Evolutionary conservation across 805 yeast species (phyloP), one percentile per base, ranked within the genome.

Genomic region (Monosporozyma servazzii): DNA sequence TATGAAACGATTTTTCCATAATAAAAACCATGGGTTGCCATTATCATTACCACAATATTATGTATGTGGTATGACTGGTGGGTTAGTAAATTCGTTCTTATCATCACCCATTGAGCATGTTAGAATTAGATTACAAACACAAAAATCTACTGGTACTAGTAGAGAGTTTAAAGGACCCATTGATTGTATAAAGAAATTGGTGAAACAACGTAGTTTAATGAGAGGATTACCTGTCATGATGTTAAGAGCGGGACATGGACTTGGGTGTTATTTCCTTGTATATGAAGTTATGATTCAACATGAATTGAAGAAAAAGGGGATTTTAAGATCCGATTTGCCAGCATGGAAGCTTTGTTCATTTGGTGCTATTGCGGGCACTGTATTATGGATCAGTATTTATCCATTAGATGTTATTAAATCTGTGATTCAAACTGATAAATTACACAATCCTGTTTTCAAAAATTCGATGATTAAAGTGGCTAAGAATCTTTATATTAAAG

Each of bases 71-170:
- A 79, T 83, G 4, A 87, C 85, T n/a, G 96, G 96, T 37, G 99
- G 99, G 25, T 68, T 88, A 49, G 89, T 95, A 30, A 91, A 90
- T 71, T 86, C 95, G 1, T 78, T 90, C 49, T 66, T 91, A 57
- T 96, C 97, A 0, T 77, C 91, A 13, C 99, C 99, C 2, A 91
- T 93, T 56, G 99, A 93, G 67, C 98, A 89, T 64, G 78, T 93
- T 53, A 83, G 99, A 73, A 90, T 93, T 59, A 78, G 97, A 58
- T 76, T 95, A 56, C 99, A 93, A 69, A 88, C 96, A 2, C 83
- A 87, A 9, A 59, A 70, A 21, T 76, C 74, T 54, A 60, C 69
- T 2, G 75, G 75, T 1, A 72, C 75, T 0, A 57, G 71, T 7
- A 73, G 73, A n/a, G 74, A 73, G 56, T 83, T 80, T 53, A 64